Percentiles rank a stretch among this genome's conserved stretches.
These are phyloP conservation scores for Pseudocercospora macadamiae DNA, from an alignment of 2,329 filamentous ascomycete species.

Conservation along the genomic window DNA sequence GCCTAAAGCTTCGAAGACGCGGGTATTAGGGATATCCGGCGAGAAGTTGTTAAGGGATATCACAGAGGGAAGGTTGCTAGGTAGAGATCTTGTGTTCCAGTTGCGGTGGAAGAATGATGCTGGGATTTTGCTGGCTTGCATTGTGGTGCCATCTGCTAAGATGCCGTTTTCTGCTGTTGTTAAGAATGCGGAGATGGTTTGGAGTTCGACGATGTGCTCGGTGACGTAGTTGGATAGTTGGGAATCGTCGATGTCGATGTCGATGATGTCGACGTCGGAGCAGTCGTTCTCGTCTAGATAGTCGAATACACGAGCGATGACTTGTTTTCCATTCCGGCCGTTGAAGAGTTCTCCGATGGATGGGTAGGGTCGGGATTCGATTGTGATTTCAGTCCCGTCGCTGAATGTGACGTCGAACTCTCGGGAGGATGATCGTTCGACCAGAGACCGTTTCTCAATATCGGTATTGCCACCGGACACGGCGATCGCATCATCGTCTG, in stretches of 20 bases:
- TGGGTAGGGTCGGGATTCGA: too few species aligned
- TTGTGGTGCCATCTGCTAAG: neutral
- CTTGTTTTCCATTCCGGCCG: neutral
- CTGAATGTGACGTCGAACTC: too few species aligned
- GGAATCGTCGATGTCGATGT: neutral
- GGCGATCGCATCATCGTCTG: too few species aligned
- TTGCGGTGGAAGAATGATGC: neutral
- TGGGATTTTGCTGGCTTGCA: neutral
- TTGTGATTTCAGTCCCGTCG: too few species aligned
- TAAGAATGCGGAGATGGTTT: neutral
- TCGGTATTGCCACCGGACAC: too few species aligned
- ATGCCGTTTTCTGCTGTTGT: neutral
- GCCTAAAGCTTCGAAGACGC: slow-evolving; percentile 1
- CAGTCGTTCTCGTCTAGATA: neutral
- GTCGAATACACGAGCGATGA: neutral
- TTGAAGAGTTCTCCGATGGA: neutral
- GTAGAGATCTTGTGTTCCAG: neutral
- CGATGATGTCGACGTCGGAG: neutral
- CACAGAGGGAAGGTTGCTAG: neutral
- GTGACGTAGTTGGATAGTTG: neutral
- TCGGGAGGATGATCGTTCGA: too few species aligned
- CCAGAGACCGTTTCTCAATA: too few species aligned
- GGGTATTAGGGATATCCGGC: neutral
- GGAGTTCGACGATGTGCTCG: slow-evolving; percentile 9
- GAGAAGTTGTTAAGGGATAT: neutral